Percentiles rank a stretch among this genome's conserved stretches.
phyloP scores from a whole-genome alignment of 2,329 filamentous ascomycete genomes.

The Aureobasidium zeae region DNA sequence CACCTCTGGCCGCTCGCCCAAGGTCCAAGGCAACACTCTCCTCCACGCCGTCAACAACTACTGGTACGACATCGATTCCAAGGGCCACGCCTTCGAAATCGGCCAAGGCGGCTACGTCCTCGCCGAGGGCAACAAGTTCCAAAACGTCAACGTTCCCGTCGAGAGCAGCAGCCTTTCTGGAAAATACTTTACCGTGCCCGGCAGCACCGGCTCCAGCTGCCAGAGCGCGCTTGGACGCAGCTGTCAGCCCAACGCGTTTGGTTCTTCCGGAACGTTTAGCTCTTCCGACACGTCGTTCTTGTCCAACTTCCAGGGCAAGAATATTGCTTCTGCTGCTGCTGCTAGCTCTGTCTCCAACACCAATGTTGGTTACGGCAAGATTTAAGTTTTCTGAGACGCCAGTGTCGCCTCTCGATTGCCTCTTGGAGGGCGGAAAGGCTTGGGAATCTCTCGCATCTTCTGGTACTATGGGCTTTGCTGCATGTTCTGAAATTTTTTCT shows the following conservation, averaged over 20 bases:
- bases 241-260: constrained; percentile 41
- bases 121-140: constrained; percentile 20
- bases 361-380: constrained; percentile 40
- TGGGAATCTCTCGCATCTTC: no score
- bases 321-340: constrained; percentile 38
- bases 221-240: constrained; percentile 38
- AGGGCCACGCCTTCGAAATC: constrained; percentile 49
- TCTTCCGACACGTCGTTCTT: constrained; percentile 40
- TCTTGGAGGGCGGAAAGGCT: no score
- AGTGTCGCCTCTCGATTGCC: no score
- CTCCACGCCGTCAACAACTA: constrained; percentile 56
- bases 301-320: constrained; percentile 44
- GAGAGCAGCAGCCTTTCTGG: constrained; percentile 31
- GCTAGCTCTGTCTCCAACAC: constrained; percentile 25
- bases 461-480: no score
- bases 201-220: constrained; percentile 36
- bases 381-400: no score
- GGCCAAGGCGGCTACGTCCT: constrained; percentile 26
- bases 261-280: constrained; percentile 19
- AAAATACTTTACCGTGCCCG: constrained; percentile 32
- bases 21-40: constrained; percentile 47
- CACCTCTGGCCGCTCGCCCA: constrained; percentile 48
- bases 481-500: no score
- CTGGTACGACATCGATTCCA: constrained; percentile 41
- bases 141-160: constrained; percentile 31